Base-by-base conservation (phyloP, 2,329 filamentous ascomycete species). In the Aspergillus calidoustus region DNA sequence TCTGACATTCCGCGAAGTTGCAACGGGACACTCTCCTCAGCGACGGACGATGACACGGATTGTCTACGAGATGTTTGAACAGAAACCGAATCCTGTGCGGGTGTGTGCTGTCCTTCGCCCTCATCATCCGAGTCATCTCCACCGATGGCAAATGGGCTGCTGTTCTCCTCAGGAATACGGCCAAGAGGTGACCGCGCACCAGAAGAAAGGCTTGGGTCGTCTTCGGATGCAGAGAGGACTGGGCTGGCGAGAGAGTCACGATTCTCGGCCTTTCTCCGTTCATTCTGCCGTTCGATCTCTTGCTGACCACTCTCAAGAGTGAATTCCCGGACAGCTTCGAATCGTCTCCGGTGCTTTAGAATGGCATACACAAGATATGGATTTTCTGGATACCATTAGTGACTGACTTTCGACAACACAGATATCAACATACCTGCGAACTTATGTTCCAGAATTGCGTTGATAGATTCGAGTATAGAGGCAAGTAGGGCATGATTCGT, bases 1-100 rank as follows among this genome's bases (percentile, higher is more conserved):
- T 98, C 95, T 22, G 94, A 97, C 91, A 98, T 97, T 58, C 93
- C 93, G 60, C 92, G 87, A 31, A 96, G 76, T 74, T 97, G 93
- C 22, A 88, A 84, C 15, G 92, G 93, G 9, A 96, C 87, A 4
- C 90, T 89, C 63, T 96, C 93, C 62, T 96, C 92, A 0, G 86
- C 79, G 0, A 86, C 87, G 0, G 85, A 86, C 30, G 87, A 86
- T 30, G 87, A 86, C 22, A 90, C 82, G 0, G 91, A 94, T 4
- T 91, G 89, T 23, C 89, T 86, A 43, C 88, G 84, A 19, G 85
- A 86, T 19, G 79, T 81, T 22, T 77, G 76, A 41, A 64, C 85
- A 83, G 69, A 88, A 77, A 64, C 84, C 79, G 74, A 90, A 81
- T 76, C 87, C 28, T 77, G 78, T 3, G 78, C 77, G 1, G 89